phyloP scores from a whole-genome alignment of 345 rosid genomes.

The Brassica carinata region DNA sequence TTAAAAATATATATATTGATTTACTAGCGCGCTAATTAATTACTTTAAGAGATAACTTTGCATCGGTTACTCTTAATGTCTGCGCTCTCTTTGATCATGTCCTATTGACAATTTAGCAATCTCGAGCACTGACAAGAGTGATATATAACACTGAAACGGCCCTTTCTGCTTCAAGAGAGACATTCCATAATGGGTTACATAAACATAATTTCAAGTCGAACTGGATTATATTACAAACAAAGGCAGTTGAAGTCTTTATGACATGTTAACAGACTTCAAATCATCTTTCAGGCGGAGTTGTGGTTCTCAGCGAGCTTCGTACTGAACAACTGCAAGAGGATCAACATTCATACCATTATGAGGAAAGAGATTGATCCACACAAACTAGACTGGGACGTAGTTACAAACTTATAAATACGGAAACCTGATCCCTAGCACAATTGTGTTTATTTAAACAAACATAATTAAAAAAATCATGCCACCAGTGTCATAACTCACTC shows the following conservation, averaged over 20 bases:
- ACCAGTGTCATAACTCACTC: background rate
- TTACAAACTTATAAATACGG: background rate
- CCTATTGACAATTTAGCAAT: background rate
- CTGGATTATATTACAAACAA: constrained; percentile 20
- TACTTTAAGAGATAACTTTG: no score
- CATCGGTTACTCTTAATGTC: no score
- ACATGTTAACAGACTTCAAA: background rate
- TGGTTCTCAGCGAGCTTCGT: constrained; percentile 60
- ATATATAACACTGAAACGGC: background rate
- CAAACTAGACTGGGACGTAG: background rate
- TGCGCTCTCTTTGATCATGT: background rate
- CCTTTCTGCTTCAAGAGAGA: background rate
- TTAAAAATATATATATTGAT: no score
- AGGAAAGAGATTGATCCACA: background rate
- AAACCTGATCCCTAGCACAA: background rate
- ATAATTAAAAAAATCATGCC: background rate
- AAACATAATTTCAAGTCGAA: background rate
- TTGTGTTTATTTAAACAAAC: background rate
- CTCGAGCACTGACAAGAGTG: background rate
- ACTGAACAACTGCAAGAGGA: constrained; percentile 64
- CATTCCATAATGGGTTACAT: background rate
- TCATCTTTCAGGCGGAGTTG: background rate
- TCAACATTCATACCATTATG: constrained; percentile 13
- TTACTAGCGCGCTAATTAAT: no score
- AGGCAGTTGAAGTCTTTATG: background rate